These are phyloP conservation scores for Yarrowia osloensis DNA, from an alignment of 805 yeast genomes.

Conservation along the genomic window DNA sequence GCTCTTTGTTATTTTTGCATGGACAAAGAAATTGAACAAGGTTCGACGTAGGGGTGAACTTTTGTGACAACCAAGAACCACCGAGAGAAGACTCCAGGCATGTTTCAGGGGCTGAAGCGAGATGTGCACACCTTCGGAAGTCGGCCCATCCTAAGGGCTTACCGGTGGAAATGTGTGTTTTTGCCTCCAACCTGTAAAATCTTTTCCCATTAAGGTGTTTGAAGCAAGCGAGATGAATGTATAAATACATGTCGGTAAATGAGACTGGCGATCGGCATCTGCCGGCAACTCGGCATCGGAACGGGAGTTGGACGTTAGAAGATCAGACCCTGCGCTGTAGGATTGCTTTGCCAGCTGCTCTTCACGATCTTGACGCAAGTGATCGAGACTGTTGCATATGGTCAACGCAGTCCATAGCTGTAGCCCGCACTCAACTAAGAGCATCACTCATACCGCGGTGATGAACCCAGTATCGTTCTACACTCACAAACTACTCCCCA, in stretches of 20 bases:
- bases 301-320: not conserved
- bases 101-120: slow-evolving; percentile 5
- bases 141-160: not conserved
- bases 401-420: too few species aligned
- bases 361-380: not conserved
- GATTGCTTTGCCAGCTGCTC: not conserved
- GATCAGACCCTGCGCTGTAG: not conserved
- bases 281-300: not conserved
- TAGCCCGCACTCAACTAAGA: too few species aligned
- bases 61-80: not conserved
- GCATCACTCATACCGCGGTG: too few species aligned
- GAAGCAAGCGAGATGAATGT: not conserved
- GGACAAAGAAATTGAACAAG: not conserved
- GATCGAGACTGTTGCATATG: too few species aligned
- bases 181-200: not conserved
- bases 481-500: not conserved
- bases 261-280: not conserved
- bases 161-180: not conserved
- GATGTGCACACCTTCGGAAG: not conserved
- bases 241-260: not conserved
- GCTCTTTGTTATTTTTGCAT: not conserved
- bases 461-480: too few species aligned
- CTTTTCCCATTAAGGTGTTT: not conserved
- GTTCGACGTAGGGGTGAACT: slow-evolving; percentile 7
- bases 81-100: not conserved